These are phyloP conservation scores for Pseudocercospora eumusae DNA, from an alignment of 2,329 filamentous ascomycete species.

Conservation along the genomic window DNA sequence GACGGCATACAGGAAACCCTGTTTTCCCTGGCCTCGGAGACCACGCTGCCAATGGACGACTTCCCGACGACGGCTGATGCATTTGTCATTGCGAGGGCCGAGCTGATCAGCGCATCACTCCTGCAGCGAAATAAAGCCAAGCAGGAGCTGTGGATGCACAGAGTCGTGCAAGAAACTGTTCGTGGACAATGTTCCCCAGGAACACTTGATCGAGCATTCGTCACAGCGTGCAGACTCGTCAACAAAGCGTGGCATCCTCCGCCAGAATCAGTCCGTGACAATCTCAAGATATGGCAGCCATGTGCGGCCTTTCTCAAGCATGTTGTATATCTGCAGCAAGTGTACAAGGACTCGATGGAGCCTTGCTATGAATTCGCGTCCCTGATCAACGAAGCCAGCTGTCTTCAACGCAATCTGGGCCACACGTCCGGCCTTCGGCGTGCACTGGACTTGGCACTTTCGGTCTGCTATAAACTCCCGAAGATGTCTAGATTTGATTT, in stretches of 20 bases:
- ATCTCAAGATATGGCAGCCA: slow-evolving; percentile 9
- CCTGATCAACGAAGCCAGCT: neutral
- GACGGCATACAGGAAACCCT: slow-evolving; percentile 16
- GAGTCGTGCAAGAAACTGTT: slow-evolving; percentile 6
- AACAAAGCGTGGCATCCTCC: neutral
- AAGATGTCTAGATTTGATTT: slow-evolving; percentile 7
- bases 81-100: slow-evolving; percentile 3
- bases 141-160: slow-evolving; percentile 16
- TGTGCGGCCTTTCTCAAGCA: slow-evolving; percentile 6
- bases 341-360: neutral
- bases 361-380: neutral
- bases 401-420: slow-evolving; percentile 2
- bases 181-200: neutral
- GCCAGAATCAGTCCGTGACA: neutral
- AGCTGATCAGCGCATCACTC: neutral
- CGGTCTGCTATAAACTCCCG: slow-evolving; percentile 2
- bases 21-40: neutral
- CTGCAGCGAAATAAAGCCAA: slow-evolving; percentile 5
- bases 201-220: neutral
- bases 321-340: slow-evolving; percentile 6
- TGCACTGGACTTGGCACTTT: slow-evolving; percentile 2
- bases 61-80: neutral
- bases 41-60: neutral
- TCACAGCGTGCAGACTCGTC: slow-evolving; percentile 1
- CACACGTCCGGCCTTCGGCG: slow-evolving; percentile 7